Conservation (phyloP, 192 early-diverging fungal genomes). For the Backusella circina region DNA sequence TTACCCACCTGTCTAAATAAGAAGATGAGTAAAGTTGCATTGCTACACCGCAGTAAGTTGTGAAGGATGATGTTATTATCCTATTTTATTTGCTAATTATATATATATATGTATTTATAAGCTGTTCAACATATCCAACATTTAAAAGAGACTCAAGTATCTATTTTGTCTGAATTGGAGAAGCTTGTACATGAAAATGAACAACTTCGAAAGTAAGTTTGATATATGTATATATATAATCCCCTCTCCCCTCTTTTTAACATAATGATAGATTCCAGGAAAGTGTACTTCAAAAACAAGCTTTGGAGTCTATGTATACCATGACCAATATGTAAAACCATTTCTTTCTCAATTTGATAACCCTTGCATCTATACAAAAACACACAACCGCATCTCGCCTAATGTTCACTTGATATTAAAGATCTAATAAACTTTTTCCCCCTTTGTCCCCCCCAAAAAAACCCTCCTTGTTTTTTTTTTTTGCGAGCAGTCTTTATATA, state of each 20-base stretch:
- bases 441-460: neutral
- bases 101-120: neutral
- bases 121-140: conserved; percentile 45
- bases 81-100: neutral
- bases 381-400: neutral
- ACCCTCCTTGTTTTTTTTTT: neutral
- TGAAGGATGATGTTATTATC: neutral
- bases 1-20: conserved; percentile 33
- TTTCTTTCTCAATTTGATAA: neutral
- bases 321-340: conserved; percentile 21
- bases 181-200: conserved; percentile 34
- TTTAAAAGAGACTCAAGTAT: conserved; percentile 38
- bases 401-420: neutral
- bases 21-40: conserved; percentile 37
- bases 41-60: conserved; percentile 36
- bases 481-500: too few relatives aligned
- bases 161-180: conserved; percentile 34
- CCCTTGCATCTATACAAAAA: neutral
- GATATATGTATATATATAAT: neutral
- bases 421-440: neutral
- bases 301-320: conserved; percentile 35
- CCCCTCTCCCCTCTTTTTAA: neutral
- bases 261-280: conserved; percentile 25
- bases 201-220: conserved; percentile 32
- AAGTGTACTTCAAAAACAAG: conserved; percentile 34